Percentiles rank a stretch among this genome's conserved stretches.
phyloP scores from a whole-genome alignment of 1,139 yeast species.

The Sugiyamaella neomexicana region DNA sequence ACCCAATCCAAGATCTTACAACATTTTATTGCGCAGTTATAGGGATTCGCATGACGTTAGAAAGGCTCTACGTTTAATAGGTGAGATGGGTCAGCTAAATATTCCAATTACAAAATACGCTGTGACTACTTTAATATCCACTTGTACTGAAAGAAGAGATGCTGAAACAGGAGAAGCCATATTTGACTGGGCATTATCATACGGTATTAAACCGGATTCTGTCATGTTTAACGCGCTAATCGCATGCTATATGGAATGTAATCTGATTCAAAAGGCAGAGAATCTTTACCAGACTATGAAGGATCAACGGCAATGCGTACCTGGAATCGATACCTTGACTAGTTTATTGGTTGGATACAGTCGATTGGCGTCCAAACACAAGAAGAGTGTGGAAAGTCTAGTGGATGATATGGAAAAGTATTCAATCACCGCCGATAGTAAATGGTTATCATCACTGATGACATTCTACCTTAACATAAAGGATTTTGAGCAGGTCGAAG shows the following conservation, averaged over 20 bases:
- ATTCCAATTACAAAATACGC: constrained; percentile 31
- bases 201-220: constrained; percentile 32
- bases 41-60: constrained; percentile 35
- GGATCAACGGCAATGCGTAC: constrained; percentile 3
- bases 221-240: constrained; percentile 34
- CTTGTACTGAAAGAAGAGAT: constrained; percentile 39
- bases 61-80: constrained; percentile 38
- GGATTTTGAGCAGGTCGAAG: constrained; percentile 26
- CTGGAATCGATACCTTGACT: constrained; percentile 34
- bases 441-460: constrained; percentile 34
- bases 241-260: constrained; percentile 28
- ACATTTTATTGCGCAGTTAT: constrained; percentile 34
- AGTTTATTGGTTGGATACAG: constrained; percentile 18
- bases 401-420: constrained; percentile 19
- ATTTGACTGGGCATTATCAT: constrained; percentile 34
- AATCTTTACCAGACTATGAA: constrained; percentile 27
- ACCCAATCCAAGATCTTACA: constrained; percentile 37
- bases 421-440: constrained; percentile 29
- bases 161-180: constrained; percentile 33
- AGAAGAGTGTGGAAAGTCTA: constrained; percentile 9
- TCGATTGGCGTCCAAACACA: constrained; percentile 4
- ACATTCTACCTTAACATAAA: constrained; percentile 25
- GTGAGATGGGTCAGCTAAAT: constrained; percentile 31
- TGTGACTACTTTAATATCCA: constrained; percentile 35
- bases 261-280: constrained; percentile 28